Evolutionary conservation across 1,284 basidiomycete genomes (phyloP).

Genomic region (Microbotryomycetes sp.): DNA sequence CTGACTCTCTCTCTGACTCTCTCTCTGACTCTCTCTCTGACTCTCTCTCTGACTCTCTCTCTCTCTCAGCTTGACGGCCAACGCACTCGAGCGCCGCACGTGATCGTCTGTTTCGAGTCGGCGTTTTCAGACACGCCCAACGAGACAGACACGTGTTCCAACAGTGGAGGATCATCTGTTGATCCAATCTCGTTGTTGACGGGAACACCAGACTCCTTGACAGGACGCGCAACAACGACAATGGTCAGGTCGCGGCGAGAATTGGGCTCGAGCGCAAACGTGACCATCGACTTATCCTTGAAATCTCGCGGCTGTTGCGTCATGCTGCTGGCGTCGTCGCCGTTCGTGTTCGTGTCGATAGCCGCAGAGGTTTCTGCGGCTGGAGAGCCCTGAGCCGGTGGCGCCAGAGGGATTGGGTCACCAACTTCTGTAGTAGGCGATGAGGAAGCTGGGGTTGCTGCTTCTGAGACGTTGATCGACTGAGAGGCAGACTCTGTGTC

Average conservation of each 20-base stretch:
- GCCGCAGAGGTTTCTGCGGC: background rate
- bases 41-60: no score
- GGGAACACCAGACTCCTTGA: no score
- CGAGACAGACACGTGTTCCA: conserved; percentile 5
- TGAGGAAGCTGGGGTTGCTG: background rate
- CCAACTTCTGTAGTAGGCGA: background rate
- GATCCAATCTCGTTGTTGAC: background rate
- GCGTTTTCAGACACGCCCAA: conserved; percentile 5
- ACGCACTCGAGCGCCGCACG: background rate
- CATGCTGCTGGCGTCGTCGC: background rate
- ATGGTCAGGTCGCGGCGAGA: conserved; percentile 4
- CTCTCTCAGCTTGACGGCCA: no score
- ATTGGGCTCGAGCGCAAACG: conserved; percentile 10
- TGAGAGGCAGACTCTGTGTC: background rate
- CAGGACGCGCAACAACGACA: background rate
- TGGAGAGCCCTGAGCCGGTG: background rate
- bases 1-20: no score
- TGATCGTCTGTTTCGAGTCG: background rate
- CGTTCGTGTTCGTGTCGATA: background rate
- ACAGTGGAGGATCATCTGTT: background rate
- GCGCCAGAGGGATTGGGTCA: background rate
- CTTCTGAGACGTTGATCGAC: background rate
- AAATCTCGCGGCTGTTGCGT: background rate
- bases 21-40: no score
- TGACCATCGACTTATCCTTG: background rate